phyloP scores from a whole-genome alignment of 1,284 basidiomycete species.

The Pyrrhoderma lamaoense region DNA sequence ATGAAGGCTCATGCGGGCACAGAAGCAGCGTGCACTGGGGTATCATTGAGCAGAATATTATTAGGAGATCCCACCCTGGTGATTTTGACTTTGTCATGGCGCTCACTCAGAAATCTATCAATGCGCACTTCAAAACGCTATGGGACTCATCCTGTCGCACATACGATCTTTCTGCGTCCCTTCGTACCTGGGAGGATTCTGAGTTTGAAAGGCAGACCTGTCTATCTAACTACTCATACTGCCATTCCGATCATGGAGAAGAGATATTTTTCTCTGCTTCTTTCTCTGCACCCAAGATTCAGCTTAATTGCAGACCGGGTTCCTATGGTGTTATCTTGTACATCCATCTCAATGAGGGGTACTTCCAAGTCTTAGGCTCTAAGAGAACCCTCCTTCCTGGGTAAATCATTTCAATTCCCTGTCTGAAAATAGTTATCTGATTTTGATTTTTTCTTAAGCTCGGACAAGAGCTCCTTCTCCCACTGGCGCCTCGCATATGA shows the following conservation, averaged over 20 bases:
- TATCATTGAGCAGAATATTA: not conserved
- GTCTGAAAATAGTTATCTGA: not conserved
- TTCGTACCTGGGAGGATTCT: not conserved
- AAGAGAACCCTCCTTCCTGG: conserved; percentile 2
- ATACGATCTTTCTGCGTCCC: not conserved
- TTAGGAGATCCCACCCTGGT: conserved; percentile 2
- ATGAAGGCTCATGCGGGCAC: conserved; percentile 12
- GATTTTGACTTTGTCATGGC: conserved; percentile 29
- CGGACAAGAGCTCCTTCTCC: conserved; percentile 17
- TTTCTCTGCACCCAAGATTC: not conserved
- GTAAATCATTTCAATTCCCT: not conserved
- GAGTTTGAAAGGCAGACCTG: not conserved
- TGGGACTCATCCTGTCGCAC: conserved; percentile 12
- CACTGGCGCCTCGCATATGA: conserved; percentile 27
- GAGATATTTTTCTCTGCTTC: conserved; percentile 2
- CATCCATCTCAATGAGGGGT: conserved; percentile 8
- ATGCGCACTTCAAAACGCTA: conserved; percentile 23
- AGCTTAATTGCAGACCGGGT: not conserved
- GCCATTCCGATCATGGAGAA: not conserved
- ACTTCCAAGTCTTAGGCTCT: not conserved
- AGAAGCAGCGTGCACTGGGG: conserved; percentile 6
- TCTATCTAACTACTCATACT: conserved; percentile 3
- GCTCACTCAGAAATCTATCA: conserved; percentile 27
- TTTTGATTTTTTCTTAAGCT: not conserved
- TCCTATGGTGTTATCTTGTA: conserved; percentile 10